These are phyloP conservation scores for Trypanosoma mega DNA, from an alignment of 208 protist genomes.

Conservation along the genomic window DNA sequence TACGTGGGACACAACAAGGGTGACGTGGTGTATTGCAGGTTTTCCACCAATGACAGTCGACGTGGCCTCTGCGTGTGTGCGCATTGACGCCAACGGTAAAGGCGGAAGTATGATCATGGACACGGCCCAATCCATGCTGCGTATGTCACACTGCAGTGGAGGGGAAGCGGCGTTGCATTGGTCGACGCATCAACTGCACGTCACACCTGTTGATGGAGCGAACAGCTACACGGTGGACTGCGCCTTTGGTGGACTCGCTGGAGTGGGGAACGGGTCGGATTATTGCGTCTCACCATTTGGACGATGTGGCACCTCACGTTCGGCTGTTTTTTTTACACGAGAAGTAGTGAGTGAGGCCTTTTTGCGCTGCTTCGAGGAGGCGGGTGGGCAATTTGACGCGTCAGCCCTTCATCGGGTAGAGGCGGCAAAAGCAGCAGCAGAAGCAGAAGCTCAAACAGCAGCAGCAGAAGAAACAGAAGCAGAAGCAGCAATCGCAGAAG, in stretches of 20 bases:
- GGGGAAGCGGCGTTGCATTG: conserved; percentile 29
- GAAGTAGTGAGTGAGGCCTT: conserved; percentile 40
- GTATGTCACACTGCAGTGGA: conserved; percentile 9
- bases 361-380: conserved; percentile 35
- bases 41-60: neutral
- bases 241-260: conserved; percentile 63
- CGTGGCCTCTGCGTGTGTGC: neutral
- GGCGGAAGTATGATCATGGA: conserved; percentile 16
- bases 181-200: conserved; percentile 23
- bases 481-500: too few relatives aligned
- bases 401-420: conserved; percentile 23
- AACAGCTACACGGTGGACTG: conserved; percentile 57
- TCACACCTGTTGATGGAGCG: conserved; percentile 11
- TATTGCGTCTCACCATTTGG: conserved; percentile 80
- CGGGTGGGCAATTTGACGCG: conserved; percentile 23
- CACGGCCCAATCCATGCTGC: conserved; percentile 3
- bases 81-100: neutral
- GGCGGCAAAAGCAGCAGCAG: neutral
- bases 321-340: conserved; percentile 23
- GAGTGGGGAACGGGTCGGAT: conserved; percentile 5
- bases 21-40: neutral
- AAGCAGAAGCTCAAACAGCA: too few relatives aligned
- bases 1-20: neutral
- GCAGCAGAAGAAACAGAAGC: neutral
- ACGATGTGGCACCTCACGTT: conserved; percentile 42